phyloP scores from a whole-genome alignment of 495 filamentous ascomycete species.

The Hypoxylon intermedium region DNA sequence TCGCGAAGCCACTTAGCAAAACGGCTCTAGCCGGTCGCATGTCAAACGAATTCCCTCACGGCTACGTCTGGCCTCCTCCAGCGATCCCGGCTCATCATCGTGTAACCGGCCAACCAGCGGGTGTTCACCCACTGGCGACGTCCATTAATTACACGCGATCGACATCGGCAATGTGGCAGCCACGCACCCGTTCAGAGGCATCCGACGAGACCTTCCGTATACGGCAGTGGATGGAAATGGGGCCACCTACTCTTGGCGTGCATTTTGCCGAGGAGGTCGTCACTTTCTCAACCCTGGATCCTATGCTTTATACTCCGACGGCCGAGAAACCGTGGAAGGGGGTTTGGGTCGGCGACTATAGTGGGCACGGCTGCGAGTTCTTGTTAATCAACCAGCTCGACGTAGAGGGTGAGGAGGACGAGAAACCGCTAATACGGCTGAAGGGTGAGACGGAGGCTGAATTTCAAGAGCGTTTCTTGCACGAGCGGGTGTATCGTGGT shows the following conservation, averaged over 20 bases:
- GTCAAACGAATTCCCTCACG: slow-evolving; percentile 49
- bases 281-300: slow-evolving; percentile 79
- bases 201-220: slow-evolving; percentile 74
- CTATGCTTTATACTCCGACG: slow-evolving; percentile 76
- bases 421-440: slow-evolving; percentile 41
- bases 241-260: slow-evolving; percentile 49
- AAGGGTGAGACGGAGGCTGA: slow-evolving; percentile 49
- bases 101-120: slow-evolving; percentile 45
- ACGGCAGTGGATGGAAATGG: slow-evolving; percentile 69
- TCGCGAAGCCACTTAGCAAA: slow-evolving; percentile 51
- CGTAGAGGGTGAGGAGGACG: slow-evolving; percentile 35
- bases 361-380: slow-evolving; percentile 87
- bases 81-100: slow-evolving; percentile 68
- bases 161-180: slow-evolving; percentile 47
- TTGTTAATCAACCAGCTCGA: slow-evolving; percentile 78
- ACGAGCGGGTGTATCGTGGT: slow-evolving; percentile 59
- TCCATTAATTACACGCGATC: slow-evolving; percentile 42
- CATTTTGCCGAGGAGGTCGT: slow-evolving; percentile 69
- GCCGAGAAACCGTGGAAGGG: slow-evolving; percentile 81
- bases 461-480: slow-evolving; percentile 46
- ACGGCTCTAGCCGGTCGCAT: slow-evolving; percentile 14
- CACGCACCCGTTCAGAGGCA: slow-evolving; percentile 58
- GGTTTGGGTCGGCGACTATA: slow-evolving; percentile 92
- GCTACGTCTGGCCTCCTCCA: slow-evolving; percentile 75
- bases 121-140: slow-evolving; percentile 44